These are phyloP conservation scores for Pyrus betulifolia DNA, from an alignment of 306 rosid species.

Conservation along the genomic window DNA sequence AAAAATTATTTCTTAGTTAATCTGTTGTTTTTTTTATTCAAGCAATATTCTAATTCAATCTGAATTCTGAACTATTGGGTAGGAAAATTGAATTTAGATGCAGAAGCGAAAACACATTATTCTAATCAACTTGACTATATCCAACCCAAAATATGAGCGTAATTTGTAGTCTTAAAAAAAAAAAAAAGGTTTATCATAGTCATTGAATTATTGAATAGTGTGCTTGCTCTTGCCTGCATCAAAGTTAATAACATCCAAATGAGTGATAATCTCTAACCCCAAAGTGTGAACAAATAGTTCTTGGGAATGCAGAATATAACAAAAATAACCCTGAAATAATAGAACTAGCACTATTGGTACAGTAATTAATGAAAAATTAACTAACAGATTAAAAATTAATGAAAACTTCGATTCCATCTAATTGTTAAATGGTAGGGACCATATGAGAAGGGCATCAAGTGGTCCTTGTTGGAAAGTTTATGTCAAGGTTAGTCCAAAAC, in stretches of 20 bases:
- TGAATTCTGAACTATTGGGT: too few species aligned
- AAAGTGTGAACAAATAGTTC: neutral
- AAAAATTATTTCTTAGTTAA: neutral
- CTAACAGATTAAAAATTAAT: too few species aligned
- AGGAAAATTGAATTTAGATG: neutral
- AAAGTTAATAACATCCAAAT: neutral
- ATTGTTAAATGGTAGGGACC: conserved; percentile 9
- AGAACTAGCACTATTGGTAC: too few species aligned
- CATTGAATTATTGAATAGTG: neutral
- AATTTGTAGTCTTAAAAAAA: neutral
- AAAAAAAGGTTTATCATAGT: neutral
- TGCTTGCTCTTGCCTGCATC: neutral
- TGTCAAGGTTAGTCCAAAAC: conserved; percentile 10
- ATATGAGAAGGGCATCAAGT: conserved; percentile 20
- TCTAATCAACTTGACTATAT: too few species aligned
- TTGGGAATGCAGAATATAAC: neutral
- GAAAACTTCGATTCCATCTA: neutral
- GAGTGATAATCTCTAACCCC: neutral
- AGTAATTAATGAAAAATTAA: too few species aligned
- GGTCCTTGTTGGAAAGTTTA: conserved; percentile 30
- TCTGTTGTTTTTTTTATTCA: too few species aligned
- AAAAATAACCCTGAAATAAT: neutral
- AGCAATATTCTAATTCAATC: too few species aligned
- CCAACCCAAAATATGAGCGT: too few species aligned
- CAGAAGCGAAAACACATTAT: fast-evolving